Percentiles rank a stretch among this genome's conserved stretches.
These are phyloP conservation scores for Stevia rebaudiana DNA, from an alignment of 140 eudicot genomes.

Conservation along the genomic window DNA sequence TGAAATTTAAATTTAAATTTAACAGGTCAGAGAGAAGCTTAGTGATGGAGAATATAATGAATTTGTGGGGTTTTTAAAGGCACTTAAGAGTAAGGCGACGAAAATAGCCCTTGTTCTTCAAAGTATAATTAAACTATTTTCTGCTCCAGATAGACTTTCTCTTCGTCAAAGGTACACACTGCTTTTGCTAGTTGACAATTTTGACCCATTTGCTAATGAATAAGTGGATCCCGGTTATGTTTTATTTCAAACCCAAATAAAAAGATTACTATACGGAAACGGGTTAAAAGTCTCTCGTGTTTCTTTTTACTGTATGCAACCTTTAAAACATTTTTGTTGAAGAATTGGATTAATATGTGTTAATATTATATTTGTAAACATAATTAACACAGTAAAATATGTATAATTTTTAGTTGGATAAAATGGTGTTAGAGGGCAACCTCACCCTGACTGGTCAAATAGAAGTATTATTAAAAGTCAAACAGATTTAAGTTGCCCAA, in stretches of 20 bases:
- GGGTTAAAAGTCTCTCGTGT: neutral
- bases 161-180: conserved; percentile 69
- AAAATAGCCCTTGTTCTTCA: conserved; percentile 58
- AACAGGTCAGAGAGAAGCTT: conserved; percentile 81
- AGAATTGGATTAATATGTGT: neutral
- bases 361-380: neutral
- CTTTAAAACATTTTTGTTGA: neutral
- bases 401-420: neutral
- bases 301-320: neutral
- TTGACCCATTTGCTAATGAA: neutral
- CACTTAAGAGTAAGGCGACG: conserved; percentile 73
- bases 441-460: neutral
- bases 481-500: neutral
- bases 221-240: neutral
- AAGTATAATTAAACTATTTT: conserved; percentile 57
- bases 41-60: conserved; percentile 64
- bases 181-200: neutral
- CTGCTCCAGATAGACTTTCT: conserved; percentile 68
- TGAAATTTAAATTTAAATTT: neutral
- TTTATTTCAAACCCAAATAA: neutral
- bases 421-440: neutral
- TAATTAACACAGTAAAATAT: neutral
- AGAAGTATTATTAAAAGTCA: neutral
- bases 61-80: conserved; percentile 76
- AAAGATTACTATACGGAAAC: neutral